These are phyloP conservation scores for Meyerozyma smithsonii DNA, from an alignment of 1,139 yeast genomes.

Conservation along the genomic window DNA sequence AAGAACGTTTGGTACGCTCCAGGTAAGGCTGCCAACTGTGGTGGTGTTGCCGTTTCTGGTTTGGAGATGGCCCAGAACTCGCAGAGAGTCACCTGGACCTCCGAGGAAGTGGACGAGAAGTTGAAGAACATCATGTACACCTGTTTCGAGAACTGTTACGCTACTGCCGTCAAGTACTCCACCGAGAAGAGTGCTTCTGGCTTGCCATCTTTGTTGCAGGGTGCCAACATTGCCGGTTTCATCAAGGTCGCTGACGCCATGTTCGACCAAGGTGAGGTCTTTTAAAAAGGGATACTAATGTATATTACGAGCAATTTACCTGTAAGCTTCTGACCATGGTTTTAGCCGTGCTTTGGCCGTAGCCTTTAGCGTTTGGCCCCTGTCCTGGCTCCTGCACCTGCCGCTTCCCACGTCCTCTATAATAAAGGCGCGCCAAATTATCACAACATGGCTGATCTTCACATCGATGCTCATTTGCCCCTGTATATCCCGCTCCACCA, in stretches of 20 bases:
- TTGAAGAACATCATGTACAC: constrained; percentile 88
- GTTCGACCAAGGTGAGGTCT: constrained; percentile 95
- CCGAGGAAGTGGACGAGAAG: constrained; percentile 83
- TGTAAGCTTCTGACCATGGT: too few relatives aligned
- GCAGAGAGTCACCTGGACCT: constrained; percentile 82
- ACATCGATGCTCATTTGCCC: constrained; percentile 3
- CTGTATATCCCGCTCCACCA: constrained; percentile 7
- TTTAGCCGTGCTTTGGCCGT: too few relatives aligned
- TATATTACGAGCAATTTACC: background rate
- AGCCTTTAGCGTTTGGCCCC: too few relatives aligned
- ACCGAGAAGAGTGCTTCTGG: constrained; percentile 54
- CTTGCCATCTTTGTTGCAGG: constrained; percentile 92
- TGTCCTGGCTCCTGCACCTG: background rate
- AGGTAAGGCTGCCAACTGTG: constrained; percentile 99
- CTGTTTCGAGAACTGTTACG: constrained; percentile 90
- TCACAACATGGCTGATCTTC: background rate
- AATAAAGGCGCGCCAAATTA: too few relatives aligned
- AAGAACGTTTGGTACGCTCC: constrained; percentile 95
- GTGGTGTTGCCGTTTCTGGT: constrained; percentile 99
- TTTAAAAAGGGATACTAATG: too few relatives aligned
- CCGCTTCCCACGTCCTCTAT: too few relatives aligned
- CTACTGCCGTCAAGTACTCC: constrained; percentile 77
- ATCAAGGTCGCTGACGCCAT: constrained; percentile 97
- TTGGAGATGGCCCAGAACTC: constrained; percentile 99
- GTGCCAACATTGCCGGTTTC: constrained; percentile 99